These are phyloP conservation scores for Rhodotorula sp. DNA, from an alignment of 1,284 basidiomycete species.

Conservation along the genomic window DNA sequence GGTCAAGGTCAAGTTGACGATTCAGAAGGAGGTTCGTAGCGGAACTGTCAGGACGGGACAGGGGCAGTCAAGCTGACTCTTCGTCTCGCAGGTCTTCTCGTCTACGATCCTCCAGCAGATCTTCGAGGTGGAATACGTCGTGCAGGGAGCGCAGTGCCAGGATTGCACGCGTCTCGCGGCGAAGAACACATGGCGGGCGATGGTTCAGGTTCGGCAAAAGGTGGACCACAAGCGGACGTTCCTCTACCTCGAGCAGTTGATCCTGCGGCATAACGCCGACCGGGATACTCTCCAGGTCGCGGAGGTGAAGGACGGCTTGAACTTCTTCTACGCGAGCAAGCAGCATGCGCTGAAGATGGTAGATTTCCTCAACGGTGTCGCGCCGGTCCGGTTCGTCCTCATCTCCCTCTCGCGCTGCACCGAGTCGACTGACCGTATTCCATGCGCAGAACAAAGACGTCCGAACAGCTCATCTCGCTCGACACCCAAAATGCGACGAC, in stretches of 20 bases:
- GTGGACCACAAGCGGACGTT: slow-evolving; percentile 97
- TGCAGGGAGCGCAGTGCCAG: slow-evolving; percentile 93
- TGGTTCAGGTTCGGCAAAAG: slow-evolving; percentile 97
- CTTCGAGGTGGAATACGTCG: slow-evolving; percentile 94
- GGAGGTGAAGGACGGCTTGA: slow-evolving; percentile 90
- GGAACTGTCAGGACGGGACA: no score
- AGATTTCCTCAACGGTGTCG: slow-evolving; percentile 86
- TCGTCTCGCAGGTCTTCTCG: slow-evolving; percentile 67
- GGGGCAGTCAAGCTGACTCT: neutral
- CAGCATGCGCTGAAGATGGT: slow-evolving; percentile 95
- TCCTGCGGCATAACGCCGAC: slow-evolving; percentile 94
- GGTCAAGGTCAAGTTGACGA: slow-evolving; percentile 87
- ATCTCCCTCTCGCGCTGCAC: neutral
- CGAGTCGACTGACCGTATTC: neutral
- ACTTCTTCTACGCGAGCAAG: slow-evolving; percentile 91
- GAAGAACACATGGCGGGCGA: slow-evolving; percentile 97
- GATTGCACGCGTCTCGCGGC: slow-evolving; percentile 91
- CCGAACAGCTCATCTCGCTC: slow-evolving; percentile 87
- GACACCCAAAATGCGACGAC: slow-evolving; percentile 90
- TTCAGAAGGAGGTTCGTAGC: slow-evolving; percentile 83
- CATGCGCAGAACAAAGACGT: slow-evolving; percentile 70
- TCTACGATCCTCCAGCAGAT: slow-evolving; percentile 95
- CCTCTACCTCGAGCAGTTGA: slow-evolving; percentile 94
- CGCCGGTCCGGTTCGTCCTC: slow-evolving; percentile 57
- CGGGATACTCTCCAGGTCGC: slow-evolving; percentile 92